Evolutionary conservation across 805 yeast species (phyloP), one percentile per base, ranked within the genome.

Genomic region (Candida golubevii): DNA sequence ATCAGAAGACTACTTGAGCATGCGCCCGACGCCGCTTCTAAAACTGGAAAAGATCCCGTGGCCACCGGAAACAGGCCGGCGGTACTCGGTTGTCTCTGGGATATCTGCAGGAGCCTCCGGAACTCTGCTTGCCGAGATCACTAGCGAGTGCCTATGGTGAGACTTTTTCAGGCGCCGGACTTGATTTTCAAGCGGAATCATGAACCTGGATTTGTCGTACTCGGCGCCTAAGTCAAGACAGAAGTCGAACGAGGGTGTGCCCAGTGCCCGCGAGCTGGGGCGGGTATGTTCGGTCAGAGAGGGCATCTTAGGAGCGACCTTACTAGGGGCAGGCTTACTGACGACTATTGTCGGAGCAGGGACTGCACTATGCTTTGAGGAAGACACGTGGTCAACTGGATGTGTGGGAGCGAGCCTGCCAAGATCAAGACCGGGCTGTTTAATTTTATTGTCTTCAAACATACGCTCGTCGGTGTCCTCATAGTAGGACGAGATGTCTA

Each of bases 171-270:
- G 23, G 23, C 23, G 4, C 23, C 23, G 23, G 23, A 44, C 32
- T 26, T 30, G 38, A 32, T 46, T 7, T 11, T 31, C 46, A 29
- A 23, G 13, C 7, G 57, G 57, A 23, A 53, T 51, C 57, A 47
- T 43, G 44, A 53, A 53, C 30, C 56, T 41, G 8, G 56, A 51
- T 31, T 44, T 47, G 38, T 49, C 51, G 46, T 54, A 54, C n/a
- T 54, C 57, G 10, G 56, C 54, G 11, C 51, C 49, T 15, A 46
- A 5, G 35, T 54, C 57, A 9, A 54, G 51, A 34, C 53, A 49
- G 28, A 36, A 43, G 31, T 48, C 48, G 12, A 31, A 4, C 4
- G 50, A 18, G 6, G 30, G 28, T 26, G n/a, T 26, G 10, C 33
- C 8, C 35, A 33, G 14, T 31, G 33, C 33, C 13, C 14, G 8